Percentiles rank a stretch among this genome's conserved stretches.
Conservation (phyloP, 257 asterid genomes). For the Prunella vulgaris region DNA sequence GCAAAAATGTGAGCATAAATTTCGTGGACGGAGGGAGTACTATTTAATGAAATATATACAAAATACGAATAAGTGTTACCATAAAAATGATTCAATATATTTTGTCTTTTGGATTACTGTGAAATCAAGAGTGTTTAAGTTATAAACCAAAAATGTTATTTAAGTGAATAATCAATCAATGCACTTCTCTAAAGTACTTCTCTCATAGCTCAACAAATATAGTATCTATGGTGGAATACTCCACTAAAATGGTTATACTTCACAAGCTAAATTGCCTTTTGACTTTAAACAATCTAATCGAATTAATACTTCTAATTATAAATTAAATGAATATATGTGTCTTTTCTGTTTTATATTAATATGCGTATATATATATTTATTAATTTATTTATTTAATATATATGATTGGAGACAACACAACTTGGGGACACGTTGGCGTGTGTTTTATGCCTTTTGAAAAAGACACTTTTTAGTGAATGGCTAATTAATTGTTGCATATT, state of each 20-base stretch:
- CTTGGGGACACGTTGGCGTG: slow-evolving; percentile 23
- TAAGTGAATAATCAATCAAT: background rate
- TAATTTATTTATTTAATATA: background rate
- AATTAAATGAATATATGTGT: background rate
- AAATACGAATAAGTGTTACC: too few species aligned
- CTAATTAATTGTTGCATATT: slow-evolving; percentile 18
- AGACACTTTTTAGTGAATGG: slow-evolving; percentile 7
- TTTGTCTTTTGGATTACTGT: background rate
- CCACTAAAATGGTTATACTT: background rate
- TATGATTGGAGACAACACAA: background rate
- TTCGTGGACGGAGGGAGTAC: too few species aligned
- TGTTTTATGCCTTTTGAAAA: background rate
- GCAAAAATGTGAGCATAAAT: too few species aligned
- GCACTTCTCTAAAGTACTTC: background rate
- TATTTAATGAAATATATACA: too few species aligned
- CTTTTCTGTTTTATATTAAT: background rate
- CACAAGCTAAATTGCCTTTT: background rate
- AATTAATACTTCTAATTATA: background rate
- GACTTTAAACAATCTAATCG: background rate
- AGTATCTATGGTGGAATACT: background rate
- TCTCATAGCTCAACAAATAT: background rate
- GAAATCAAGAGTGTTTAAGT: background rate
- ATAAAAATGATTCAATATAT: too few species aligned
- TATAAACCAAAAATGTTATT: background rate
- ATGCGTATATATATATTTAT: background rate